Conservation (phyloP, 331 rosid species). For the Acacia pycnantha region DNA sequence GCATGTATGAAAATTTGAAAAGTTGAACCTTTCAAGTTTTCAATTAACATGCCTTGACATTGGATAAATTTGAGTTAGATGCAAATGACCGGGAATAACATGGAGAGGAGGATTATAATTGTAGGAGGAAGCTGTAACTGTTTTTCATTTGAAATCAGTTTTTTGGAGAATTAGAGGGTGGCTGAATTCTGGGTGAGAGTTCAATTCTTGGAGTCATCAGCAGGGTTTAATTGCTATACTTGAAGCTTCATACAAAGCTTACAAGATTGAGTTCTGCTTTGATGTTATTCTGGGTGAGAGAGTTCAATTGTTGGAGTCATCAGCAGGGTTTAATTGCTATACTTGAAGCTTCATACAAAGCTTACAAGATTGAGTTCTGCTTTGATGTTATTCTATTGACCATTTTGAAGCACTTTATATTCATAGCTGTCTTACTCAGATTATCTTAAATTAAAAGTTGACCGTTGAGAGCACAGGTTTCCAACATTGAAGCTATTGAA, state of each 20-base stretch:
- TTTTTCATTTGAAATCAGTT: neutral
- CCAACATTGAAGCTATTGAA: conserved; percentile 81
- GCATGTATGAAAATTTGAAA: neutral
- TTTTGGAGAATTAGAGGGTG: neutral
- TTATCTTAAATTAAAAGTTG: conserved; percentile 14
- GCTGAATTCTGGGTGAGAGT: conserved; percentile 1
- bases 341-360: neutral
- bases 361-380: neutral
- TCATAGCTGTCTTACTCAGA: neutral
- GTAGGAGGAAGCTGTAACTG: neutral
- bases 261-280: conserved; percentile 4
- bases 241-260: neutral
- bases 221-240: conserved; percentile 10
- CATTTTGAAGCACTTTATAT: conserved; percentile 15
- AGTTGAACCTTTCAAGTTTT: neutral
- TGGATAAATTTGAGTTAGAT: neutral
- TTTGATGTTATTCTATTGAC: neutral
- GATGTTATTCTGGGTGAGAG: neutral
- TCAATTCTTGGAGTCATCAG: conserved; percentile 21
- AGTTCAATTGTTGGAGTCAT: conserved; percentile 21
- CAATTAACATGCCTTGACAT: neutral
- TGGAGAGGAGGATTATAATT: neutral
- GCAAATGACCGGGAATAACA: neutral
- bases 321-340: conserved; percentile 14
- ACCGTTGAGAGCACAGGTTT: conserved; percentile 50